Evolutionary conservation across 1,284 basidiomycete genomes (phyloP).

Genomic region (Ustilago hordei): DNA sequence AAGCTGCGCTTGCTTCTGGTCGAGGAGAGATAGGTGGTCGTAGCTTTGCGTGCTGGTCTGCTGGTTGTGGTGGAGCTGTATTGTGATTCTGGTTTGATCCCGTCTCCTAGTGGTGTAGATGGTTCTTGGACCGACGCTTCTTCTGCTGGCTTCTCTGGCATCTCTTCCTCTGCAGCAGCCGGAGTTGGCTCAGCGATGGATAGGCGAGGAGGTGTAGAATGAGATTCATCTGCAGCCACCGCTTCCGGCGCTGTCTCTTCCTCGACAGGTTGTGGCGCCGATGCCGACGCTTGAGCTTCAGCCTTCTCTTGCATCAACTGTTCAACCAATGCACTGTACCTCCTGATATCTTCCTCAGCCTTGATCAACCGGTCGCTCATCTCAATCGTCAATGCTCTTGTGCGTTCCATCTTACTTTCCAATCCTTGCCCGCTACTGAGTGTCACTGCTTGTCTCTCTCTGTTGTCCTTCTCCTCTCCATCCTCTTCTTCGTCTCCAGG

Average conservation of each 20-base stretch:
- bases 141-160: background rate
- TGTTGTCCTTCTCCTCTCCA: background rate
- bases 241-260: background rate
- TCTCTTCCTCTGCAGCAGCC: background rate
- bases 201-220: background rate
- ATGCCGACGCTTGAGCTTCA: background rate
- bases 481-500: slow-evolving; percentile 10
- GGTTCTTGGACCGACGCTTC: background rate
- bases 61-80: background rate
- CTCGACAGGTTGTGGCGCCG: background rate
- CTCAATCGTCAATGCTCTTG: slow-evolving; percentile 41
- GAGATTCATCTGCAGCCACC: background rate
- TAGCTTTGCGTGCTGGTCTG: background rate
- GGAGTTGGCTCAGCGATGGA: background rate
- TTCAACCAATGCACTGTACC: slow-evolving; percentile 23
- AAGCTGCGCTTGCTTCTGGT: background rate
- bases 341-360: slow-evolving; percentile 34
- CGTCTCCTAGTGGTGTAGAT: background rate
- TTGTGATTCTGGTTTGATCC: slow-evolving; percentile 8
- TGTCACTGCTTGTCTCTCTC: background rate
- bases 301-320: slow-evolving; percentile 7
- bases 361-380: slow-evolving; percentile 41
- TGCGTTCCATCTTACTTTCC: slow-evolving; percentile 38
- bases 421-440: background rate
- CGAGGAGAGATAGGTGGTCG: background rate